Base-by-base conservation (phyloP, 495 filamentous ascomycete species). In the Daldinia bambusicola region DNA sequence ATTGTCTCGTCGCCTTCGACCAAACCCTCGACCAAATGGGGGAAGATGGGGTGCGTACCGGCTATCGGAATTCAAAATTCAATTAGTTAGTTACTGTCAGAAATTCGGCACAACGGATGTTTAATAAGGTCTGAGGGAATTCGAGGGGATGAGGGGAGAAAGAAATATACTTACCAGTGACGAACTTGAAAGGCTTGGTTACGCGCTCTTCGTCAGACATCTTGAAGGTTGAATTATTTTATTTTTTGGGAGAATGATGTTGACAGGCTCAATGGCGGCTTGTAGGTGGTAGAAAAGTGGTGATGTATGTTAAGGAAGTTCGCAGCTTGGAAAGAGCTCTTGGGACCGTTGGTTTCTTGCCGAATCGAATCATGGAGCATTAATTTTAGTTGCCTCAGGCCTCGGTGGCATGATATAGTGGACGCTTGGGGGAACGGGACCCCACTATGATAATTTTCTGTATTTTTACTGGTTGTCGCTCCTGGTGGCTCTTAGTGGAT, bases 181-280 rank as follows among this genome's bases (percentile, higher is more conserved):
- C 95, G 85, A 98, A 98, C 91, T 99, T 99, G 91, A 99, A 99
- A 82, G 95, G 95, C 89, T 97, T 99, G 82, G 94, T 97, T 82
- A 92, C 89, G 81, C 91, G 91, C 78, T 97, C 92, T 16, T 93
- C 92, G 86, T 98, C 95, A 76, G 91, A 89, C 92, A 93, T 98
- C 77, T 79, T 89, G 81, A 77, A 65, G 75, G 75, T 72, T 69
- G 75, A 40, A 26, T 68, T 63, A 37, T 68, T 73, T 45, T 26
- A 14, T 66, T 61, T 61, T 61, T 62, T 45, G 60, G 68, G 18
- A 50, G 43, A 32, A 66, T 37, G n/a, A 64, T 58, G 74, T 75
- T 75, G 38, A 37, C 71, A 66, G 67, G 45, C 18, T 66, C 68
- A 72, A 70, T 75, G 58, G 70, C 68, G 48, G 36, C 70, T 66